phyloP scores from a whole-genome alignment of 2,329 filamentous ascomycete genomes.

The Fusarium piperis region DNA sequence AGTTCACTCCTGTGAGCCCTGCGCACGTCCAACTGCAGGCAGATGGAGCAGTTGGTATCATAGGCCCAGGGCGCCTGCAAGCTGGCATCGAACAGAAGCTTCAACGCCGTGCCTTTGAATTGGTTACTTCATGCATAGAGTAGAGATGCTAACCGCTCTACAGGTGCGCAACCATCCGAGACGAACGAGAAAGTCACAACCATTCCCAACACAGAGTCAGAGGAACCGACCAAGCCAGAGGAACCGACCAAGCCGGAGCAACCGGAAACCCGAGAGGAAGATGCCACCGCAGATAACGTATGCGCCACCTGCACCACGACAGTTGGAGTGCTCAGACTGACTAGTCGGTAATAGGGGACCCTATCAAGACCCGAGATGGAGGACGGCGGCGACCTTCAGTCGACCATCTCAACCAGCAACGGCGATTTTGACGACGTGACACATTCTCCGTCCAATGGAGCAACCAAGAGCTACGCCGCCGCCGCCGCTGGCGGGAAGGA shows the following conservation, averaged over 20 bases:
- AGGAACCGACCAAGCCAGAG: conserved; percentile 20
- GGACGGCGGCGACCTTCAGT: conserved; percentile 23
- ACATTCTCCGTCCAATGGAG: conserved; percentile 23
- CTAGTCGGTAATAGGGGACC: background rate
- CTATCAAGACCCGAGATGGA: conserved; percentile 12
- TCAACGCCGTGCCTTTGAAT: background rate
- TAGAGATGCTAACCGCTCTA: conserved; percentile 12
- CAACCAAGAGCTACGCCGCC: conserved; percentile 36
- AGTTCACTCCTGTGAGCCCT: background rate
- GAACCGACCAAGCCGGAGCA: conserved; percentile 16
- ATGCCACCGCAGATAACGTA: conserved; percentile 14
- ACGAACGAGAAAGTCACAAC: conserved; percentile 37
- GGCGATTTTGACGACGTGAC: conserved; percentile 28
- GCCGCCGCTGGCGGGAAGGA: conserved; percentile 26
- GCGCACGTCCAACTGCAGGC: conserved; percentile 1
- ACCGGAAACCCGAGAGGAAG: conserved; percentile 3
- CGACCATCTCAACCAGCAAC: conserved; percentile 30
- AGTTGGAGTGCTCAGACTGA: conserved; percentile 2
- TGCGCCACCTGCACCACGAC: background rate
- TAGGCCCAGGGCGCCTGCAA: background rate
- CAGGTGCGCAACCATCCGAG: conserved; percentile 14
- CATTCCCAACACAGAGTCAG: conserved; percentile 27
- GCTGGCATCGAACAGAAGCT: background rate
- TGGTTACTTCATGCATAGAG: background rate
- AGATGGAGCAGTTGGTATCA: background rate